A percentile compares a stretch with the other conserved stretches of the same genome.
phyloP scores from a whole-genome alignment of 208 protist species.

The Leishmania aethiopica region DNA sequence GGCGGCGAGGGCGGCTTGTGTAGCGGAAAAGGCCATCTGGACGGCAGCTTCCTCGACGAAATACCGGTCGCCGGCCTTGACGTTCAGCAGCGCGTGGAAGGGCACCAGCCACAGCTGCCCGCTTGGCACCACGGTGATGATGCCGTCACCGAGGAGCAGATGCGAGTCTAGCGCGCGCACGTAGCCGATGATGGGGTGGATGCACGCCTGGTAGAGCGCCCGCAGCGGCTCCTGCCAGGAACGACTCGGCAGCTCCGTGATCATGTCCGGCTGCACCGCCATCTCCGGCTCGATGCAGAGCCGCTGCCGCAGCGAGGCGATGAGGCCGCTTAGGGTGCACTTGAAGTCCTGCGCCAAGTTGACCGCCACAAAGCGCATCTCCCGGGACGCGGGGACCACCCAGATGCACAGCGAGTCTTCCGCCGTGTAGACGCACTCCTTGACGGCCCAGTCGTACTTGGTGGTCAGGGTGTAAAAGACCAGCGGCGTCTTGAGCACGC shows the following conservation, averaged over 20 bases:
- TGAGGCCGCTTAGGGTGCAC: constrained; percentile 56
- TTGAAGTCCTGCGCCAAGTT: constrained; percentile 83
- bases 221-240: constrained; percentile 87
- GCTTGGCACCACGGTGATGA: constrained; percentile 86
- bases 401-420: constrained; percentile 85
- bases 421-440: constrained; percentile 40
- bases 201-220: constrained; percentile 78
- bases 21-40: constrained; percentile 85
- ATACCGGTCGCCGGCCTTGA: constrained; percentile 61
- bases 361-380: constrained; percentile 89
- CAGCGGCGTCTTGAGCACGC: constrained; percentile 56
- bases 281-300: constrained; percentile 68
- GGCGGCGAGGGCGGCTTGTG: constrained; percentile 71
- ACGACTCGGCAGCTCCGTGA: constrained; percentile 66
- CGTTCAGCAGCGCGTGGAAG: constrained; percentile 85
- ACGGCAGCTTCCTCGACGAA: constrained; percentile 82
- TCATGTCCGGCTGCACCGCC: constrained; percentile 40
- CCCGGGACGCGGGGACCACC: constrained; percentile 76
- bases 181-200: constrained; percentile 89
- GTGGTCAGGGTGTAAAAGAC: constrained; percentile 74
- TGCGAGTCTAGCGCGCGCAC: constrained; percentile 63
- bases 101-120: constrained; percentile 82
- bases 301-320: constrained; percentile 52
- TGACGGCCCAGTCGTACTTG: constrained; percentile 69
- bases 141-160: constrained; percentile 45